A percentile compares a stretch with the other conserved stretches of the same genome.
These are phyloP conservation scores for Chamaenerion angustifolium DNA, from an alignment of 345 rosid species.

Conservation along the genomic window DNA sequence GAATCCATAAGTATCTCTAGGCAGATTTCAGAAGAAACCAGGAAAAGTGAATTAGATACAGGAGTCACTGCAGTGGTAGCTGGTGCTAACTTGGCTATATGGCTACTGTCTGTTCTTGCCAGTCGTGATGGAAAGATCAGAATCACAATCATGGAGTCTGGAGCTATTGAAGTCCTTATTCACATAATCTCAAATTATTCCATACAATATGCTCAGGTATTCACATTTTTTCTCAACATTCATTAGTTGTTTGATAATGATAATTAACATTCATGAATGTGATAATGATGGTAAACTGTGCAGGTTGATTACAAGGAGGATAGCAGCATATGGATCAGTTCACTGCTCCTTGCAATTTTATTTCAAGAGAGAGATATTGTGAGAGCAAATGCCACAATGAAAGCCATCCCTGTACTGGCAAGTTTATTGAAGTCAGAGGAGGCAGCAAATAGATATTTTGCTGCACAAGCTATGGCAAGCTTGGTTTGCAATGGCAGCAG, in stretches of 20 bases:
- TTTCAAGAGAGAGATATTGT: slow-evolving; percentile 97
- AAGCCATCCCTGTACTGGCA: slow-evolving; percentile 76
- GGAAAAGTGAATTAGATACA: slow-evolving; percentile 28
- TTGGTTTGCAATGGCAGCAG: slow-evolving; percentile 95
- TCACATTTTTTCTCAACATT: slow-evolving; percentile 15
- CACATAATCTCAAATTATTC: slow-evolving; percentile 53
- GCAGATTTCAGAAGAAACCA: slow-evolving; percentile 38
- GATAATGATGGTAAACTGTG: slow-evolving; percentile 10
- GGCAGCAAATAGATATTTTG: slow-evolving; percentile 77
- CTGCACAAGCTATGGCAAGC: slow-evolving; percentile 91
- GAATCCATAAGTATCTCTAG: slow-evolving; percentile 51
- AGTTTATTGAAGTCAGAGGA: slow-evolving; percentile 91
- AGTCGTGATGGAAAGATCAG: slow-evolving; percentile 76
- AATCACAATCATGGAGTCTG: slow-evolving; percentile 77
- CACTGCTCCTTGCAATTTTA: slow-evolving; percentile 77
- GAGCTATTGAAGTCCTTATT: slow-evolving; percentile 75
- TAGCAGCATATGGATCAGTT: slow-evolving; percentile 85
- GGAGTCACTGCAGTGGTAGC: slow-evolving; percentile 42
- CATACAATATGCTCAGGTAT: slow-evolving; percentile 64
- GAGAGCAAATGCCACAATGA: slow-evolving; percentile 78
- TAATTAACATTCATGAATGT: slow-evolving; percentile 7
- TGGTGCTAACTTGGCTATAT: slow-evolving; percentile 70
- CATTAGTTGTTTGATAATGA: slow-evolving; percentile 6
- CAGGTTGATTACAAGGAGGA: slow-evolving; percentile 89
- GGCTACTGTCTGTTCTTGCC: slow-evolving; percentile 90